phyloP scores from a whole-genome alignment of 2,329 filamentous ascomycete species.

The Spiromastix sp. region DNA sequence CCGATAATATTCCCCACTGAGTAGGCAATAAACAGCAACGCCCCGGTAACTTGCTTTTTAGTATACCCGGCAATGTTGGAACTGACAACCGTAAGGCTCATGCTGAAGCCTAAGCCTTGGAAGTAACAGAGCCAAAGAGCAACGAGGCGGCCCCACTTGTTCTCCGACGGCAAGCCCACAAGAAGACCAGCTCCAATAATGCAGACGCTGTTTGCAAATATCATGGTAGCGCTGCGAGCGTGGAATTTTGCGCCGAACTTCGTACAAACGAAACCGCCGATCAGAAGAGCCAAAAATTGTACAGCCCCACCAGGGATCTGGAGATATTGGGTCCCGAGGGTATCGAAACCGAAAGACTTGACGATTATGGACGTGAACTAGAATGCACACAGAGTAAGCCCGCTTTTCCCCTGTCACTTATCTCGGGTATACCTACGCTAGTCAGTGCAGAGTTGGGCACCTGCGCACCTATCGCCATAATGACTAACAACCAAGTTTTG shows the following conservation, averaged over 20 bases:
- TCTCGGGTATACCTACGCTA: constrained; percentile 19
- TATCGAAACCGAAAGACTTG: constrained; percentile 38
- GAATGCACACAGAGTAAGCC: no score
- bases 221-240: constrained; percentile 45
- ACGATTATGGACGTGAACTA: constrained; percentile 40
- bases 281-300: constrained; percentile 44
- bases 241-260: constrained; percentile 37
- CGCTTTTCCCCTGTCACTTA: background rate
- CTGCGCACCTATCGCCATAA: constrained; percentile 44
- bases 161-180: constrained; percentile 39
- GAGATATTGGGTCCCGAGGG: constrained; percentile 45
- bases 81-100: constrained; percentile 44
- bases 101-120: constrained; percentile 43
- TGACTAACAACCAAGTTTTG: constrained; percentile 50
- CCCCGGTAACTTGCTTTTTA: constrained; percentile 44
- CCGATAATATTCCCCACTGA: constrained; percentile 47
- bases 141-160: constrained; percentile 49
- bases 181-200: constrained; percentile 44
- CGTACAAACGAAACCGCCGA: constrained; percentile 42
- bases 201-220: constrained; percentile 44
- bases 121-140: constrained; percentile 49
- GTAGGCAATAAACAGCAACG: constrained; percentile 43
- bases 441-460: constrained; percentile 49
- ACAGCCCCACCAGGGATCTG: constrained; percentile 51
- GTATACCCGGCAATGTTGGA: constrained; percentile 46